phyloP scores from a whole-genome alignment of 192 early-diverging fungal species.

The Entomortierella parvispora region DNA sequence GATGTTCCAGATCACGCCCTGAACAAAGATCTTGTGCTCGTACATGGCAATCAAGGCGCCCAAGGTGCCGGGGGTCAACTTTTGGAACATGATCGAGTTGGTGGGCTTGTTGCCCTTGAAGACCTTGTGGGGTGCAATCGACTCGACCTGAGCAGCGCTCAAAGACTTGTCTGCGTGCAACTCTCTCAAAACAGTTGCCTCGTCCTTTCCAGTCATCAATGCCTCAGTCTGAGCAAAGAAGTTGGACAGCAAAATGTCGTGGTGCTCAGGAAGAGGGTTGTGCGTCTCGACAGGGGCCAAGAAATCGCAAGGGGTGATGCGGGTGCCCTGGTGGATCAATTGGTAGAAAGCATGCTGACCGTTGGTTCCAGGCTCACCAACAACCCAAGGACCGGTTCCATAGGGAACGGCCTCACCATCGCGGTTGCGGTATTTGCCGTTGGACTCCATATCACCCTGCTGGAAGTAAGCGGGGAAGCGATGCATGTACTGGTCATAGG shows the following conservation, averaged over 20 bases:
- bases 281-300: slow-evolving; percentile 93
- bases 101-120: slow-evolving; percentile 98
- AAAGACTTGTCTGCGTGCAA: slow-evolving; percentile 71
- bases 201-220: slow-evolving; percentile 92
- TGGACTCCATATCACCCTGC: slow-evolving; percentile 99
- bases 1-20: slow-evolving; percentile 97
- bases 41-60: slow-evolving; percentile 96
- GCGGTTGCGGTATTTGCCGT: slow-evolving; percentile 94
- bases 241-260: slow-evolving; percentile 98
- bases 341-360: slow-evolving; percentile 99
- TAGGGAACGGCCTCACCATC: slow-evolving; percentile 83
- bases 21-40: slow-evolving; percentile 99
- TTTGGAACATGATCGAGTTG: slow-evolving; percentile 95
- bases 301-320: slow-evolving; percentile 96
- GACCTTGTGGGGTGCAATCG: slow-evolving; percentile 93
- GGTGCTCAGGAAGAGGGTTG: slow-evolving; percentile 92
- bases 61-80: slow-evolving; percentile 89
- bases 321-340: slow-evolving; percentile 99
- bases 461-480: slow-evolving; percentile 99
- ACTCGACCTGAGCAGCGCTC: slow-evolving; percentile 62
- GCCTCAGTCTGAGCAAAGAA: slow-evolving; percentile 99
- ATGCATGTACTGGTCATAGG: slow-evolving; percentile 99
- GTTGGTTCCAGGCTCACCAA: slow-evolving; percentile 99
- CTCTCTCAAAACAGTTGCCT: slow-evolving; percentile 83
- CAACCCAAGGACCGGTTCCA: slow-evolving; percentile 96